Evolutionary conservation across 305 asterid genomes (phyloP).

Genomic region (Fraxinus velutina): DNA sequence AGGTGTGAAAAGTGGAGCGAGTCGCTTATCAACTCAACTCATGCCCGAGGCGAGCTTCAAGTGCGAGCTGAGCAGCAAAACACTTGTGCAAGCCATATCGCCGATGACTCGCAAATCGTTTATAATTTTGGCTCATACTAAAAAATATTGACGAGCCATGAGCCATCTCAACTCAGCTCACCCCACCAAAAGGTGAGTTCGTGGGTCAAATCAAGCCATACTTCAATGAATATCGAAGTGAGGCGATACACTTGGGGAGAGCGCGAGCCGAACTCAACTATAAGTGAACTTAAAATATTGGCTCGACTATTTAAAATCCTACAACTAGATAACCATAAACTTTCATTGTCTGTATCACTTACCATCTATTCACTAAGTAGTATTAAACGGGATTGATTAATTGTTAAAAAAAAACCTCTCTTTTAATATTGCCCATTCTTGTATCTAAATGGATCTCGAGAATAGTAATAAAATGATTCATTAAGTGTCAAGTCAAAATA

Average conservation of each 20-base stretch:
- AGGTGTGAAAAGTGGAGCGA: background rate
- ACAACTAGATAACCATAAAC: background rate
- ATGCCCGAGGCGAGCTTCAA: background rate
- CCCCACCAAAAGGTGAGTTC: background rate
- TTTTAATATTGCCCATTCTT: background rate
- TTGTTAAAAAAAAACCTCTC: too few relatives aligned
- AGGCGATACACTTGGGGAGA: background rate
- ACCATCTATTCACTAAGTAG: too few relatives aligned
- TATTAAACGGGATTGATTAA: background rate
- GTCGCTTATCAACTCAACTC: background rate
- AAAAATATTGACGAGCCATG: background rate
- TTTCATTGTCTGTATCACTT: too few relatives aligned
- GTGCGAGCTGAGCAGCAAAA: background rate
- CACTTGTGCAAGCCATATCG: background rate
- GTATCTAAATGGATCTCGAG: background rate
- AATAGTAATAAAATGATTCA: background rate
- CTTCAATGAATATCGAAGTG: background rate
- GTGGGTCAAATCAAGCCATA: background rate
- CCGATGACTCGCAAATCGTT: background rate
- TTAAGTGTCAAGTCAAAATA: slow-evolving; percentile 1
- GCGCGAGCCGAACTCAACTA: background rate
- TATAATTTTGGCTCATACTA: background rate
- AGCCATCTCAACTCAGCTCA: background rate
- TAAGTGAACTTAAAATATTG: background rate
- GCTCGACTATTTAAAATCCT: background rate